A percentile compares a stretch with the other conserved stretches of the same genome.
phyloP scores from a whole-genome alignment of 306 rosid species.

The Morella rubra region DNA sequence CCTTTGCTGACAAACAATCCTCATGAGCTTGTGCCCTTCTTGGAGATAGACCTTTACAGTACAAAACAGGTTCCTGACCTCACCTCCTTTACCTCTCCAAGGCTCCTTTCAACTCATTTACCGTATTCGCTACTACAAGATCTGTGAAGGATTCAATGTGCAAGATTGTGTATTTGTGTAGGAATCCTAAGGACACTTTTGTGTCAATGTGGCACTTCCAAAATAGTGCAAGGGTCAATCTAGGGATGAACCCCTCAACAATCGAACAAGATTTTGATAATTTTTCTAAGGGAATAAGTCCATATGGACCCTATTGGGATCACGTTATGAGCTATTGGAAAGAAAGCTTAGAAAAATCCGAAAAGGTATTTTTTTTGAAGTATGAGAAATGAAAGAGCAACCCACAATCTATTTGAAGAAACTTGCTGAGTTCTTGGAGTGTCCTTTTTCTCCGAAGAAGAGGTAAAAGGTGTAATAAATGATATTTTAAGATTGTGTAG shows the following conservation, averaged over 20 bases:
- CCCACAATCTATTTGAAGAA: constrained; percentile 17
- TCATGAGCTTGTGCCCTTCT: constrained; percentile 41
- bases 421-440: constrained; percentile 36
- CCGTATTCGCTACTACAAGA: constrained; percentile 11
- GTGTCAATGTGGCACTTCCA: constrained; percentile 43
- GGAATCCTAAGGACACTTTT: constrained; percentile 40
- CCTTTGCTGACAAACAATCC: constrained; percentile 41
- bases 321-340: constrained; percentile 36
- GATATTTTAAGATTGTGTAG: no score
- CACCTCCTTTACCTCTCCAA: constrained; percentile 3
- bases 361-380: constrained; percentile 23
- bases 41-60: constrained; percentile 23
- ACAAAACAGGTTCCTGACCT: constrained; percentile 7
- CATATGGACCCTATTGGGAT: constrained; percentile 38
- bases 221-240: constrained; percentile 19
- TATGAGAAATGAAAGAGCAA: constrained; percentile 29
- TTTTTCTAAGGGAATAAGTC: constrained; percentile 26
- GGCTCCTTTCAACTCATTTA: constrained; percentile 6
- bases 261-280: constrained; percentile 27
- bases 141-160: constrained; percentile 13
- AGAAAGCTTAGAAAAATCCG: constrained; percentile 20
- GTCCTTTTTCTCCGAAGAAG: no score
- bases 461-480: no score
- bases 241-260: no score
- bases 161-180: constrained; percentile 37